A percentile compares a stretch with the other conserved stretches of the same genome.
Conservation (phyloP, 2,329 filamentous ascomycete genomes). For the Chaetomiaceae sp. region DNA sequence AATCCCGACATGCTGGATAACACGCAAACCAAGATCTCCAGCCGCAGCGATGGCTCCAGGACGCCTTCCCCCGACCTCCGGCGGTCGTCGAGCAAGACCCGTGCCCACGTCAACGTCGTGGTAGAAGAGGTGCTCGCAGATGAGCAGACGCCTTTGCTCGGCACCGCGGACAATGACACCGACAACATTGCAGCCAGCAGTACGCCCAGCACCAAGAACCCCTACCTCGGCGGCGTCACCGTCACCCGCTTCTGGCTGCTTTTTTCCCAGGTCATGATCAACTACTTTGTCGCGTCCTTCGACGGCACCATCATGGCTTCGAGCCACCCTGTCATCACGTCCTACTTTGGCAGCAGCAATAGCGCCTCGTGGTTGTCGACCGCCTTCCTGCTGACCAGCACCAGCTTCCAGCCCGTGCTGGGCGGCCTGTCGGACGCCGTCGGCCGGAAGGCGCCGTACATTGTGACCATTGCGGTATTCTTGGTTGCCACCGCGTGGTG, state of each 20-base stretch:
- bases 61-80: too few relatives aligned
- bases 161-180: background rate
- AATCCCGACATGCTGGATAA: too few relatives aligned
- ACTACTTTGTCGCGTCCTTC: slow-evolving; percentile 57
- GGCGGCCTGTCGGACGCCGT: slow-evolving; percentile 69
- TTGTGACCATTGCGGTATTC: slow-evolving; percentile 59
- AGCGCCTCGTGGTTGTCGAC: slow-evolving; percentile 79
- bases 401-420: slow-evolving; percentile 68
- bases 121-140: too few relatives aligned
- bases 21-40: too few relatives aligned
- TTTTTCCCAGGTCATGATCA: slow-evolving; percentile 52
- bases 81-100: too few relatives aligned
- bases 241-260: slow-evolving; percentile 54
- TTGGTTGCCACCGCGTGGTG: slow-evolving; percentile 62
- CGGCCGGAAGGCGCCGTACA: slow-evolving; percentile 61
- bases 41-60: too few relatives aligned
- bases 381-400: slow-evolving; percentile 69
- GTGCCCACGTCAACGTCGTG: too few relatives aligned
- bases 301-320: slow-evolving; percentile 79
- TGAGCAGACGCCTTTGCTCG: slow-evolving; percentile 16
- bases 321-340: slow-evolving; percentile 71
- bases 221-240: slow-evolving; percentile 42
- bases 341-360: slow-evolving; percentile 71
- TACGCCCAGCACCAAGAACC: background rate
- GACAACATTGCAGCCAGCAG: background rate